A percentile compares a stretch with the other conserved stretches of the same genome.
Conservation (phyloP, 176 grass and related monocot genomes). For the Aegilops sharonensis region DNA sequence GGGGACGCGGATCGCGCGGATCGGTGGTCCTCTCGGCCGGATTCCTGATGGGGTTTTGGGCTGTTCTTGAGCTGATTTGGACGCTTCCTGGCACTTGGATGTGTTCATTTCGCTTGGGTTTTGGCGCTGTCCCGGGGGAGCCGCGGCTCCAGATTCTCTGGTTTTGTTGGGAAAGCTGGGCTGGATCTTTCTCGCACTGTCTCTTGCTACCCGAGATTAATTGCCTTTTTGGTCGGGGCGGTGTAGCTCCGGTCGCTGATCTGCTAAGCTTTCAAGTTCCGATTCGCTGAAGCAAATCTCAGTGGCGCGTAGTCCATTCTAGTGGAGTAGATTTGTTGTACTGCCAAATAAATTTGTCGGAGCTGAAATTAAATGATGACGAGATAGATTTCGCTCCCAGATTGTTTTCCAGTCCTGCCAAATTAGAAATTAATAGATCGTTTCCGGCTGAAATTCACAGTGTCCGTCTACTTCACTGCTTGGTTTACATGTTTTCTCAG, state of each 20-base stretch:
- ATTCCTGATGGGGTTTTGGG: conserved; percentile 39
- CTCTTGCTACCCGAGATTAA: not conserved
- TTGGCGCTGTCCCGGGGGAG: conserved; percentile 6
- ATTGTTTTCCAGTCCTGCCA: not conserved
- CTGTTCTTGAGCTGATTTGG: conserved; percentile 9
- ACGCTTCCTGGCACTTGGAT: conserved; percentile 6
- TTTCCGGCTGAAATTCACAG: not conserved
- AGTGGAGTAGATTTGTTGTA: not conserved
- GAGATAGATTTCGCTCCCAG: not conserved
- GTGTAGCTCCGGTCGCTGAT: conserved; percentile 33
- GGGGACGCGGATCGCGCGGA: conserved; percentile 35
- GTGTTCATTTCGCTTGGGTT: conserved; percentile 15
- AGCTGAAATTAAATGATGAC: conserved; percentile 6
- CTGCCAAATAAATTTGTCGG: not conserved
- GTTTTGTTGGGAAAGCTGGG: conserved; percentile 15
- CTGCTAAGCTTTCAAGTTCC: conserved; percentile 18
- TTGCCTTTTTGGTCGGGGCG: conserved; percentile 6
- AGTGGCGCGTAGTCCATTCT: not conserved
- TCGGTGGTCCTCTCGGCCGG: conserved; percentile 33
- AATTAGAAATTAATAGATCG: not conserved
- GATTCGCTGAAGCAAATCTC: conserved; percentile 32
- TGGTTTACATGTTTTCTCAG: not conserved
- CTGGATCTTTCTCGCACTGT: conserved; percentile 13
- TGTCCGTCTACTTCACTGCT: not conserved
- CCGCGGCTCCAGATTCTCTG: conserved; percentile 14